Evolutionary conservation across 768 basidiomycete genomes (phyloP).

Genomic region (Auriscalpium orientale): DNA sequence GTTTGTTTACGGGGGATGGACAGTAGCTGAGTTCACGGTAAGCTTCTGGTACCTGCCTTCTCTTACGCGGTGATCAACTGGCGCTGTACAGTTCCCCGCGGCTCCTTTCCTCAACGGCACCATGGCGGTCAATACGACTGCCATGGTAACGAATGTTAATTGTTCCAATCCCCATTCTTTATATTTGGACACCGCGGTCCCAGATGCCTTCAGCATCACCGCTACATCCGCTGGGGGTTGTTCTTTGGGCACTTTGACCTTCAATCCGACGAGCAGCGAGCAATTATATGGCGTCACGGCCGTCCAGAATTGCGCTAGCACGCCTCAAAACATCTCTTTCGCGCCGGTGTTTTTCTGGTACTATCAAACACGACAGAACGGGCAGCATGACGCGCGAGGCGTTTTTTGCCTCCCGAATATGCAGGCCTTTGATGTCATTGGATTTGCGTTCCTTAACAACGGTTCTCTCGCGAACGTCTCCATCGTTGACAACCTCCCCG

Average conservation of each 20-base stretch:
- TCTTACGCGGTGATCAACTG: too few relatives aligned
- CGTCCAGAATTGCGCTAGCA: conserved; percentile 24
- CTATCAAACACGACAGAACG: conserved; percentile 29
- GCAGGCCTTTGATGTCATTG: conserved; percentile 33
- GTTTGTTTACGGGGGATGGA: conserved; percentile 46
- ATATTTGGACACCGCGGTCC: conserved; percentile 15
- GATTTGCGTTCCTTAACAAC: conserved; percentile 37
- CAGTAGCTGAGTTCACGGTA: conserved; percentile 46
- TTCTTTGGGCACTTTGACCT: conserved; percentile 21
- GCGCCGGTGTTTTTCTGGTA: conserved; percentile 67
- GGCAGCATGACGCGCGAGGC: conserved; percentile 33
- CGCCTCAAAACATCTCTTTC: conserved; percentile 27
- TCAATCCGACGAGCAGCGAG: conserved; percentile 30
- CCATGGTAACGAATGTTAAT: conserved; percentile 36
- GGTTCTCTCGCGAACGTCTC: conserved; percentile 33
- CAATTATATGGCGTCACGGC: conserved; percentile 47
- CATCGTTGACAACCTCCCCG: conserved; percentile 20
- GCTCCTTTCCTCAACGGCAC: conserved; percentile 44
- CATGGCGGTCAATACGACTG: conserved; percentile 45
- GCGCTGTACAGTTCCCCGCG: conserved; percentile 32
- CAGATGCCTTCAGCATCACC: conserved; percentile 29
- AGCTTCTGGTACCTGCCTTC: conserved; percentile 2
- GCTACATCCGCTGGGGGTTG: conserved; percentile 46
- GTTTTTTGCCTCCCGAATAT: conserved; percentile 56
- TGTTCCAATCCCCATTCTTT: conserved; percentile 34